phyloP scores from a whole-genome alignment of 306 rosid genomes.

The Vigna angularis region DNA sequence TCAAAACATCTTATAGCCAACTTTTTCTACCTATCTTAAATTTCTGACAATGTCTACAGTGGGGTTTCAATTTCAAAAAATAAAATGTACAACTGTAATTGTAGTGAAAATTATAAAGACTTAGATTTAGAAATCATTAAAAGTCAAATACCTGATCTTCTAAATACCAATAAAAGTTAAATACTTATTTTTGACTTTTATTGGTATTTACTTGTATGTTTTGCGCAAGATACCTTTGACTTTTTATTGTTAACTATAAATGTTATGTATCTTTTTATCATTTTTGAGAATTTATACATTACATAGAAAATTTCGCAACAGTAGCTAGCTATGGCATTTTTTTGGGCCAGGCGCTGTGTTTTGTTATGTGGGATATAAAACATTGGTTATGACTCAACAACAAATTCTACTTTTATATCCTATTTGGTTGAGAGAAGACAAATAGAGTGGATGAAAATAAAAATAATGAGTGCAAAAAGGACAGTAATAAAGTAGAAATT shows the following conservation, averaged over 20 bases:
- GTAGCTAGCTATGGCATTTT: neutral
- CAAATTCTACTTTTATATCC: neutral
- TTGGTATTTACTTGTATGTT: neutral
- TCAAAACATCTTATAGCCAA: conserved; percentile 7
- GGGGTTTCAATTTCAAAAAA: neutral
- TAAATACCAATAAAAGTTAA: no score
- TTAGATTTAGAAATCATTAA: neutral
- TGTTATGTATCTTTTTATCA: neutral
- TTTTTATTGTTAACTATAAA: neutral
- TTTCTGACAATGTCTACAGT: conserved; percentile 13
- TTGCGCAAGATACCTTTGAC: neutral
- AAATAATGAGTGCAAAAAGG: no score
- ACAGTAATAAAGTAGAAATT: no score
- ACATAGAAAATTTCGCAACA: neutral
- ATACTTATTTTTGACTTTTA: neutral
- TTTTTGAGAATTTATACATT: neutral
- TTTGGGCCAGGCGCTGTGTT: neutral
- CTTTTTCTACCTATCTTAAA: conserved; percentile 15
- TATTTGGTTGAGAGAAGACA: no score
- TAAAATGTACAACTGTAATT: neutral
- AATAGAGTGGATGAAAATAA: no score
- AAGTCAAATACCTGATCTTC: no score
- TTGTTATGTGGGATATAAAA: neutral
- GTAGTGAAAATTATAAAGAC: neutral
- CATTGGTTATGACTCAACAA: neutral